Percentiles rank a stretch among this genome's conserved stretches.
Conservation (phyloP, 805 yeast species). For the Candida krabiensis region DNA sequence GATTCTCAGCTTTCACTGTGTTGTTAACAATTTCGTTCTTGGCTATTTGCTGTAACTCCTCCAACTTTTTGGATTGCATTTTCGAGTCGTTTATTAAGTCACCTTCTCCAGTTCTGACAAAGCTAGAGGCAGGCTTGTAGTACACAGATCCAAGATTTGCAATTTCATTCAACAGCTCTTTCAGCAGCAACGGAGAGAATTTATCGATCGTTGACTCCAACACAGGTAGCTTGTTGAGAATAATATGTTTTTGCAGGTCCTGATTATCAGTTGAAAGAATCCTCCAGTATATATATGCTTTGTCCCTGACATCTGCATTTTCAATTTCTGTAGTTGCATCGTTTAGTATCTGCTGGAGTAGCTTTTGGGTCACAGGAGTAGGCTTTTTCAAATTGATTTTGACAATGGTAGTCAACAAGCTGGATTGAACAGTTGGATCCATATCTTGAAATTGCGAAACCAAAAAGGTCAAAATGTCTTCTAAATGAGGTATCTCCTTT, state of each 20-base stretch:
- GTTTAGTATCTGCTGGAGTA: conserved; percentile 60
- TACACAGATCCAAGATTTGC: conserved; percentile 87
- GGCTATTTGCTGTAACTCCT: conserved; percentile 77
- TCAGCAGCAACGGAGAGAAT: conserved; percentile 67
- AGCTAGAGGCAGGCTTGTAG: conserved; percentile 74
- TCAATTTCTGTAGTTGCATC: conserved; percentile 64
- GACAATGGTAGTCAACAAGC: conserved; percentile 61
- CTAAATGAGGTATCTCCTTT: conserved; percentile 53
- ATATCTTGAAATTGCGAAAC: conserved; percentile 56
- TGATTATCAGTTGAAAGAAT: conserved; percentile 50
- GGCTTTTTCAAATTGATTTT: conserved; percentile 45
- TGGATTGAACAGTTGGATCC: conserved; percentile 60
- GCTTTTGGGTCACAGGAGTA: conserved; percentile 34
- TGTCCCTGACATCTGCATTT: conserved; percentile 76
- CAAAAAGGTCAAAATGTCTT: conserved; percentile 43
- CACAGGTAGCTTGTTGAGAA: conserved; percentile 65
- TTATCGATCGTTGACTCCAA: conserved; percentile 70
- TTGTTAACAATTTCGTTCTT: conserved; percentile 64
- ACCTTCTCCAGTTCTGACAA: conserved; percentile 36
- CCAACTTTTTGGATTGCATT: conserved; percentile 55
- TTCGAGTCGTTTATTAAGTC: conserved; percentile 23
- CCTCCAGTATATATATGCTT: conserved; percentile 81
- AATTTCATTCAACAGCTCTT: conserved; percentile 69
- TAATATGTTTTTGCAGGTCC: conserved; percentile 49
- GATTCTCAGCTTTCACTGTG: conserved; percentile 69